Evolutionary conservation across 768 basidiomycete genomes (phyloP), one percentile per base, ranked within the genome.

Genomic region (Boletus rex-veris): DNA sequence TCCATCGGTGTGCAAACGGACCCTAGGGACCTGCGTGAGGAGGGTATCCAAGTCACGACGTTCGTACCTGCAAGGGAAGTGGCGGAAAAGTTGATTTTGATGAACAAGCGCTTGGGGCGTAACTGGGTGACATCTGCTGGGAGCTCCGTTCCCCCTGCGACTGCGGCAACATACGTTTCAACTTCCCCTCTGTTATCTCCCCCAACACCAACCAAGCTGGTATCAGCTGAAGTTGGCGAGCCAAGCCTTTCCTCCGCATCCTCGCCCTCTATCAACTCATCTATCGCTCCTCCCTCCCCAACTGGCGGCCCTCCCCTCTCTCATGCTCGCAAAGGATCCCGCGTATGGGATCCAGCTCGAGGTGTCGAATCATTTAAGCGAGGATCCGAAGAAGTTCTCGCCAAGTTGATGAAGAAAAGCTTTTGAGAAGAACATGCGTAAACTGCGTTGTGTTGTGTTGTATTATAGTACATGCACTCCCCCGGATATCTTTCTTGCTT

Each of bases 291-390:
- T 2, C 41, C 78, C 14, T 82, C 81, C 15, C 79, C 82, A 11
- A 66, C 73, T 24, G 80, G 80, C 41, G 71, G 68, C 8, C 68
- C 70, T 21, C 54, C 70, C 30, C 56, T 61, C 9, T 62, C 58
- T 69, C 36, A 70, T 74, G 45, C 30, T 18, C 71, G 68, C 37
- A 82, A 79, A 61, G 76, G 78, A 19, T 80, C 78, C 3, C 80
- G 91, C 19, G 85, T 88, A 5, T 96, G 88, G 84, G 92, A 94
- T 66, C 92, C 92, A 16, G 84, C 85, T 10, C 84, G 92, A 19
- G 87, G 86, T 41, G 84, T 94, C 3, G 92, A 95, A 54, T 62
- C 88, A 38, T 92, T 94, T 73, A 94, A 92, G 69, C 82, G 82
- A 48, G 87, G 87, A 14, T 92, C 91, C 3, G 92, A 95, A 68